Evolutionary conservation across 2,329 filamentous ascomycete species (phyloP).

Genomic region (Fusarium tjaetaba): DNA sequence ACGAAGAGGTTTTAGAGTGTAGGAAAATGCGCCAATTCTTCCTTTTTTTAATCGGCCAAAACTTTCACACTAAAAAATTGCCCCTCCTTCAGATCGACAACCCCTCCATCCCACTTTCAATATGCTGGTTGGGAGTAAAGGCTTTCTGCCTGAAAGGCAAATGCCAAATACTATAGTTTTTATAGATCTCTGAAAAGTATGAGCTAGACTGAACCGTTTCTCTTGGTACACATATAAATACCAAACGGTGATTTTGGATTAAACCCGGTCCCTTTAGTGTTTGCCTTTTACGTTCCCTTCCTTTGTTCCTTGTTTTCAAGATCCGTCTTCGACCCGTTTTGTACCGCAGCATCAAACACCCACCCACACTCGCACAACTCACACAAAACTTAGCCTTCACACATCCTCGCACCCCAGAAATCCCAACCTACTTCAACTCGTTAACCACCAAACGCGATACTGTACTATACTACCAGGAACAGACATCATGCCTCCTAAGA

Average conservation of each 20-base stretch:
- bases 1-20: not conserved
- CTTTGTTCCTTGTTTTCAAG: slow-evolving; percentile 12
- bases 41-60: not conserved
- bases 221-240: not conserved
- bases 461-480: slow-evolving; percentile 1
- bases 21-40: not conserved
- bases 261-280: not conserved
- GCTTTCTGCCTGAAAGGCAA: slow-evolving; percentile 34
- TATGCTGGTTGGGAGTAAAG: not conserved
- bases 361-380: slow-evolving; percentile 34
- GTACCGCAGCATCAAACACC: slow-evolving; percentile 35
- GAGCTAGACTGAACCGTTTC: not conserved
- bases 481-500: slow-evolving; percentile 56
- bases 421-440: not conserved
- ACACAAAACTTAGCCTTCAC: slow-evolving; percentile 35
- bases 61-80: slow-evolving; percentile 5
- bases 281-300: not conserved
- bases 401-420: slow-evolving; percentile 14
- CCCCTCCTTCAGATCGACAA: slow-evolving; percentile 22
- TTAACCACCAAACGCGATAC: slow-evolving; percentile 21
- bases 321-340: slow-evolving; percentile 38
- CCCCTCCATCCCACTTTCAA: slow-evolving; percentile 21
- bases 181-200: not conserved
- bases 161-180: not conserved
- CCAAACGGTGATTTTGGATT: not conserved